Percentiles rank a stretch among this genome's conserved stretches.
Conservation (phyloP, 306 rosid genomes). For the Abrus pulchellus region DNA sequence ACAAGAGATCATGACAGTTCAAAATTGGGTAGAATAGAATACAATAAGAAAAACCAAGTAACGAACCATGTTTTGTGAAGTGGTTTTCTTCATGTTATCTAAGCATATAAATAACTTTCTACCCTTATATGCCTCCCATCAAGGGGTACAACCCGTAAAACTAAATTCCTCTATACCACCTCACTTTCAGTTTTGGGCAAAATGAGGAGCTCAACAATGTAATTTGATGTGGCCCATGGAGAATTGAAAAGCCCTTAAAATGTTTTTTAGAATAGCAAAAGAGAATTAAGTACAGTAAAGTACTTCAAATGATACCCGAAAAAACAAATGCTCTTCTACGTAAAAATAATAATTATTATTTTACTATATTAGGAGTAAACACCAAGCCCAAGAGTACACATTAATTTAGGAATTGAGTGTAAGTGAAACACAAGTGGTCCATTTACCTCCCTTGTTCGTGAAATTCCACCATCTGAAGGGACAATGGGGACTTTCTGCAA, state of each 20-base stretch:
- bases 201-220: background rate
- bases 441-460: constrained; percentile 74
- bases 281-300: constrained; percentile 32
- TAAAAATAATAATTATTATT: background rate
- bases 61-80: background rate
- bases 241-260: background rate
- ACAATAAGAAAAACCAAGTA: background rate
- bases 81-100: constrained; percentile 6
- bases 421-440: constrained; percentile 7
- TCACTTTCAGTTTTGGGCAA: background rate
- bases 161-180: constrained; percentile 1
- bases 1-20: background rate
- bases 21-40: background rate
- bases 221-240: background rate
- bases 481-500: constrained; percentile 92
- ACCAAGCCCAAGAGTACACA: constrained; percentile 26
- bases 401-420: background rate
- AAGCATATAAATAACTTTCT: background rate
- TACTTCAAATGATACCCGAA: background rate
- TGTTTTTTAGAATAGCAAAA: background rate
- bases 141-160: background rate
- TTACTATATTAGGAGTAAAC: constrained; percentile 7
- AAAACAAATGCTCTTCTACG: constrained; percentile 28
- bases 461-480: constrained; percentile 78
- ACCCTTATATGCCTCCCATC: background rate